phyloP scores from a whole-genome alignment of 1,284 basidiomycete species.

The Ustilago tritici region DNA sequence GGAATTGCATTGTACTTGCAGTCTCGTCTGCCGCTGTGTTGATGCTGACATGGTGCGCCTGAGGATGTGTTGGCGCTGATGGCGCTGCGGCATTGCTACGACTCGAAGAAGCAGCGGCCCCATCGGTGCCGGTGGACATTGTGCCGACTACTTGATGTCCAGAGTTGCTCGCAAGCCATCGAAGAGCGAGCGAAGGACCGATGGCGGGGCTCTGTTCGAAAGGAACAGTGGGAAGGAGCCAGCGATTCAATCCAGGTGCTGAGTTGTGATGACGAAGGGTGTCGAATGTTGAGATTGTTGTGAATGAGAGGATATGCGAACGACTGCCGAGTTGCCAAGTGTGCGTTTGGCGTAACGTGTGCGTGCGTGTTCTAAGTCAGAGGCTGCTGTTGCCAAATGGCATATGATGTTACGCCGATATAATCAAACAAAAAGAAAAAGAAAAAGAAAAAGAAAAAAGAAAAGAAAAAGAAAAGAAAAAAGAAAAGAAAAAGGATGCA shows the following conservation, averaged over 20 bases:
- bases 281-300: background rate
- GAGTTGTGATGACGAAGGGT: background rate
- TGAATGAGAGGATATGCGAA: background rate
- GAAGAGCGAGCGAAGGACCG: background rate
- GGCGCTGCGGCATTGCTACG: constrained; percentile 1
- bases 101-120: constrained; percentile 20
- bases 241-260: background rate
- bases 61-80: constrained; percentile 2
- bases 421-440: background rate
- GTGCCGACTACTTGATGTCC: constrained; percentile 9
- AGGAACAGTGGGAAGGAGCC: background rate
- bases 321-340: background rate
- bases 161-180: constrained; percentile 16
- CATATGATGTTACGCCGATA: background rate
- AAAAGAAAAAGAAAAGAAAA: background rate
- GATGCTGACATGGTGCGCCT: background rate
- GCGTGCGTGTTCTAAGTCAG: background rate
- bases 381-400: background rate
- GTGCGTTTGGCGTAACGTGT: background rate
- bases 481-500: background rate
- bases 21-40: constrained; percentile 16
- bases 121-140: constrained; percentile 21
- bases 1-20: constrained; percentile 9
- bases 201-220: background rate
- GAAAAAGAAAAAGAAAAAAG: background rate